Base-by-base conservation (phyloP, 2,329 filamentous ascomycete species). In the Aphanocladium album region DNA sequence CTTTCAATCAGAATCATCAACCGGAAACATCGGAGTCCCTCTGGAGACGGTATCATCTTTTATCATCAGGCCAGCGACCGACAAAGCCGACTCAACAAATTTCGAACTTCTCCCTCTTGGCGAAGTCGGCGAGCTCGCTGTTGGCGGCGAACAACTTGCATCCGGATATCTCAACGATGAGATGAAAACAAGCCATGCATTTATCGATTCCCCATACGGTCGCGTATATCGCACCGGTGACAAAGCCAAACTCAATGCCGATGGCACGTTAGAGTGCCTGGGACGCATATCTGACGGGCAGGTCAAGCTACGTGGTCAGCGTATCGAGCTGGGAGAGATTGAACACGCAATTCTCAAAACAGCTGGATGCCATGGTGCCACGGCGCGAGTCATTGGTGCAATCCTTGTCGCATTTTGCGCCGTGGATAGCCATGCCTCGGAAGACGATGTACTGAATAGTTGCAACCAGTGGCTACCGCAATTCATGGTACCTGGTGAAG, bases 141-240 rank as follows among this genome's bases (percentile, higher is more conserved):
- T 97, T 30, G 91, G 91, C 11, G 93, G 93, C 0, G 75, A 83
- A 56, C 93, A 97, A 67, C 79, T 96, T 54, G 91, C 93, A 9
- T 78, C 83, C 54, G 90, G 86, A 8, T 97, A 97, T 70, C 79
- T 96, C 56, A 96, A 96, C 68, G 83, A 91, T 12, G 83, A 85
- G 0, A 86, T 93, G 52, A 87, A 95, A 69, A 96, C 91, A 0
- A 76, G 78, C 1, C 77, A 80, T 19, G 87, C 86, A 0, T 97
- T 96, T 68, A 76, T 96, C 16, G 70, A 85, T 0, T 85, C 87
- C 27, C 75, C 79, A 0, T 87, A 86, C 69, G 92, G 90, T 3
- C 79, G 80, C 3, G 76, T 96, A 0, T 97, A 97, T 72, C 83
- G 90, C 33, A 96, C 92, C 0, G 92, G 92, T 0, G 93, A 97